Percentiles rank a stretch among this genome's conserved stretches.
Conservation (phyloP, 192 early-diverging fungal species). For the Physocladia obscura region DNA sequence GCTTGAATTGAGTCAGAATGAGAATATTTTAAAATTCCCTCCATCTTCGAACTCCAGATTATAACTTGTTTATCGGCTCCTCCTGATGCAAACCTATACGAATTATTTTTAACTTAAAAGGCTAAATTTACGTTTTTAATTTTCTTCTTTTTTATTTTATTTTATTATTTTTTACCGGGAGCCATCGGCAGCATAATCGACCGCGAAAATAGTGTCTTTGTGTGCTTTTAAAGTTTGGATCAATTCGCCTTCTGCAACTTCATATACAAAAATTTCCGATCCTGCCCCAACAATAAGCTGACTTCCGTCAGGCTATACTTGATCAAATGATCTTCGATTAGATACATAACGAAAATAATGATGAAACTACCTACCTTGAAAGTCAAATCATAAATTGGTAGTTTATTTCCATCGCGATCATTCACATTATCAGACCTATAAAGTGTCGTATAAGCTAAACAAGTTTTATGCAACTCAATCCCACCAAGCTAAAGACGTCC, state of each 20-base stretch:
- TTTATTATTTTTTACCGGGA: no score
- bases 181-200: constrained; percentile 43
- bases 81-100: constrained; percentile 51
- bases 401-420: constrained; percentile 41
- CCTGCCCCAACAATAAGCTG: constrained; percentile 53
- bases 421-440: constrained; percentile 35
- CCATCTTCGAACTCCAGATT: constrained; percentile 54
- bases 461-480: neutral
- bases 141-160: no score
- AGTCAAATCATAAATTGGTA: constrained; percentile 55
- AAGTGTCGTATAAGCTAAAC: neutral
- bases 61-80: constrained; percentile 64
- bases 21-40: constrained; percentile 58
- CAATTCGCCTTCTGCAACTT: constrained; percentile 50
- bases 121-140: no score
- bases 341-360: neutral
- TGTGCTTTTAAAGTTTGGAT: constrained; percentile 55
- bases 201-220: constrained; percentile 50
- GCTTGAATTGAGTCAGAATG: constrained; percentile 58
- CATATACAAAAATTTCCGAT: constrained; percentile 55
- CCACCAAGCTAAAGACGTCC: constrained; percentile 21
- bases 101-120: constrained; percentile 14
- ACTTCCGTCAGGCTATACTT: constrained; percentile 37
- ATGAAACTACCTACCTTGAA: constrained; percentile 33
- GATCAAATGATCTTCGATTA: no score